Percentiles rank a stretch among this genome's conserved stretches.
Conservation (phyloP, 1,284 basidiomycete species). For the Flammula alnicola region DNA sequence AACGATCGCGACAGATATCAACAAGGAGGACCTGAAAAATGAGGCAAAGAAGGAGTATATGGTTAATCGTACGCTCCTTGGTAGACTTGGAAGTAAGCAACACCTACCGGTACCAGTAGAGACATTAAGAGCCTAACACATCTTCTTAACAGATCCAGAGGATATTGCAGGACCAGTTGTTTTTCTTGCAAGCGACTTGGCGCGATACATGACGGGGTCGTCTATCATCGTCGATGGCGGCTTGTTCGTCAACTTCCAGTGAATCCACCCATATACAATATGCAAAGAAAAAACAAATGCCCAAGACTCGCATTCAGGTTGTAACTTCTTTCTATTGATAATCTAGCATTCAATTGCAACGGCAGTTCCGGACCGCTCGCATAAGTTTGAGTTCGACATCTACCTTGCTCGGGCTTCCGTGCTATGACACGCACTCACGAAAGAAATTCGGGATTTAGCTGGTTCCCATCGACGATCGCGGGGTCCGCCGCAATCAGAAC, state of each 20-base stretch:
- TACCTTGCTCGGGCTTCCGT: no score
- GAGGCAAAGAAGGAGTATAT: constrained; percentile 66
- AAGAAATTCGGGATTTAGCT: constrained; percentile 42
- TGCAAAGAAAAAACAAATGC: constrained; percentile 1
- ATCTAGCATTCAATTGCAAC: no score
- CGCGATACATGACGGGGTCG: constrained; percentile 74
- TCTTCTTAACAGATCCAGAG: constrained; percentile 53
- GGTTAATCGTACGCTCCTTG: constrained; percentile 69
- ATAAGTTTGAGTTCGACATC: no score
- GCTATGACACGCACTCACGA: no score
- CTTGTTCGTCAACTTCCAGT: constrained; percentile 81
- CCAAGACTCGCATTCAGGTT: not conserved
- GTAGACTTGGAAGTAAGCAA: constrained; percentile 64
- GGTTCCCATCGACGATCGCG: constrained; percentile 48
- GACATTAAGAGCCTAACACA: constrained; percentile 7
- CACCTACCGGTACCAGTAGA: not conserved
- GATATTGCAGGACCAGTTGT: constrained; percentile 81
- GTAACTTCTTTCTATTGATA: no score
- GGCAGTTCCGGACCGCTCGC: no score
- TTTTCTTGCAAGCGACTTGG: constrained; percentile 78
- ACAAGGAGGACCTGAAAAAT: constrained; percentile 75
- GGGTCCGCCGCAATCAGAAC: constrained; percentile 61
- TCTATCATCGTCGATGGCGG: constrained; percentile 80
- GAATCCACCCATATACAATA: constrained; percentile 20
- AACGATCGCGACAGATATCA: constrained; percentile 81